Conservation (phyloP, 345 rosid genomes). For the Capsella bursapastoris region DNA sequence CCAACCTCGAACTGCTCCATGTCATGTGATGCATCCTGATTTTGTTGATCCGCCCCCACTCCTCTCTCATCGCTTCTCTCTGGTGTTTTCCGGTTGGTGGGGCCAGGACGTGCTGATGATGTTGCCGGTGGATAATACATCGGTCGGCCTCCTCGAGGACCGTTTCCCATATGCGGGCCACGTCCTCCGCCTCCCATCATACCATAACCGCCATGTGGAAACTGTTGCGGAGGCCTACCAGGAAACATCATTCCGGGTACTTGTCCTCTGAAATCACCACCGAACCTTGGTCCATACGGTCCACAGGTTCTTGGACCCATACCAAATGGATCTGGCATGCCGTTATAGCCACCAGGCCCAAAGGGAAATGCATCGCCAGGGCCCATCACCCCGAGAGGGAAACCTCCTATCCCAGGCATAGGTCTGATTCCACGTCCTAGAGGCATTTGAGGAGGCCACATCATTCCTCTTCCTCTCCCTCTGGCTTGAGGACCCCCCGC, state of each 20-base stretch:
- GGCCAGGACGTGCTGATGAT: constrained; percentile 52
- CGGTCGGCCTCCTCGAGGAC: constrained; percentile 64
- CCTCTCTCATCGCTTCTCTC: constrained; percentile 54
- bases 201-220: constrained; percentile 85
- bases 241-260: constrained; percentile 91
- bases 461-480: constrained; percentile 93
- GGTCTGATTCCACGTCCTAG: constrained; percentile 82
- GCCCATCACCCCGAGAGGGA: constrained; percentile 78
- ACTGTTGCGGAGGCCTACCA: constrained; percentile 91
- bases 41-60: constrained; percentile 43
- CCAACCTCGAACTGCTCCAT: constrained; percentile 58
- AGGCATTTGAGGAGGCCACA: constrained; percentile 97
- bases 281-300: constrained; percentile 88
- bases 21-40: constrained; percentile 54
- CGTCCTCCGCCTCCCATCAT: constrained; percentile 97
- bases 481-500: constrained; percentile 69
- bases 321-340: constrained; percentile 86
- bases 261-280: constrained; percentile 87
- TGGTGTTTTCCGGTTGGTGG: constrained; percentile 57
- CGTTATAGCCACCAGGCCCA: constrained; percentile 76
- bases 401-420: constrained; percentile 85
- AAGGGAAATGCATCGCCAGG: constrained; percentile 84
- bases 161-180: constrained; percentile 73
- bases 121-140: constrained; percentile 56
- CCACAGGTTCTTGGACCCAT: constrained; percentile 82